Evolutionary conservation across 139 green algal species (phyloP).

Genomic region (Tetradesmus obliquus): DNA sequence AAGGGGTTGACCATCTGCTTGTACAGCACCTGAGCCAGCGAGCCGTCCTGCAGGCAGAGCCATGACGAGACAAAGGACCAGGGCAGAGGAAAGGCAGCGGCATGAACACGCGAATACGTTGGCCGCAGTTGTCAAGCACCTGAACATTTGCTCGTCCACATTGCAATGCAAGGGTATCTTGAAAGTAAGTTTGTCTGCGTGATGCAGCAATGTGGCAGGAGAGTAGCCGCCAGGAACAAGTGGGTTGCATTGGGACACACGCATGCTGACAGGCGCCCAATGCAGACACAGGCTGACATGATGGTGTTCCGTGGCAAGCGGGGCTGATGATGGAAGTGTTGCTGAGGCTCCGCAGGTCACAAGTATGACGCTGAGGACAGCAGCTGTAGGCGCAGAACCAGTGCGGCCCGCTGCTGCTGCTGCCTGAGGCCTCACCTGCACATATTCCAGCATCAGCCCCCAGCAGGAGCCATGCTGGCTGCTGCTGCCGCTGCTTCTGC

Average conservation of each 20-base stretch:
- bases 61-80: neutral
- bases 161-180: neutral
- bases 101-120: too few species aligned
- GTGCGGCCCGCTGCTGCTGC: neutral
- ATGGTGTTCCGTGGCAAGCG: too few species aligned
- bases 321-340: too few species aligned
- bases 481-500: neutral
- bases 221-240: too few species aligned
- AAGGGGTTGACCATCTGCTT: neutral
- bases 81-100: neutral
- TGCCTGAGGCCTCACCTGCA: neutral
- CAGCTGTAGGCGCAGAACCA: too few species aligned
- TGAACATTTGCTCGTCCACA: neutral
- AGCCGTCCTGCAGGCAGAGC: slow-evolving; percentile 13
- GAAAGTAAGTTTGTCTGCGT: neutral
- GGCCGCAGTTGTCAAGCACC: neutral
- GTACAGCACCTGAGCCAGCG: neutral
- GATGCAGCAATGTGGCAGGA: neutral
- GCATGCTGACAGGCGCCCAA: neutral
- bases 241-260: neutral
- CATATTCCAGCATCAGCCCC: slow-evolving; percentile 21
- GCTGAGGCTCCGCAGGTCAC: too few species aligned
- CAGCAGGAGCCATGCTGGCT: neutral
- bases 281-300: too few species aligned
- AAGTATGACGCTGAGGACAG: too few species aligned